A percentile compares a stretch with the other conserved stretches of the same genome.
Conservation (phyloP, 306 rosid genomes). For the Begonia fuchsioides region DNA sequence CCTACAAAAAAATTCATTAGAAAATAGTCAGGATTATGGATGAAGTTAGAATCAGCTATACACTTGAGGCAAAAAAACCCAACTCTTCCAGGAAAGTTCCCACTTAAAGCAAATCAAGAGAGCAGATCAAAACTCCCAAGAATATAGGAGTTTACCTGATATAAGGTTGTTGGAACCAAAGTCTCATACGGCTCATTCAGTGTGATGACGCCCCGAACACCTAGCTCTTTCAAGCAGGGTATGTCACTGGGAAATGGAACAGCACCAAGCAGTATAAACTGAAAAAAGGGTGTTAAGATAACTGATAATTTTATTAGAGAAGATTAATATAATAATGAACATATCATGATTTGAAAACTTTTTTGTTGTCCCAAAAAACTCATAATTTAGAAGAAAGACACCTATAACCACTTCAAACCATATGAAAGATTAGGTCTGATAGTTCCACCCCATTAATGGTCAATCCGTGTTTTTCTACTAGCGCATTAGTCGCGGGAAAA, state of each 20-base stretch:
- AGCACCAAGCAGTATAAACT: conserved; percentile 91
- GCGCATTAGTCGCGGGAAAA: no score
- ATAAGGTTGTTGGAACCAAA: conserved; percentile 76
- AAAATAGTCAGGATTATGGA: no score
- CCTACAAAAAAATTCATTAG: conserved; percentile 25
- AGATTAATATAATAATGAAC: background rate
- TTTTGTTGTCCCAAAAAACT: no score
- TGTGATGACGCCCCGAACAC: conserved; percentile 84
- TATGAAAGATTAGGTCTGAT: no score
- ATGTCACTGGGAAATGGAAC: conserved; percentile 93
- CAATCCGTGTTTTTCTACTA: no score
- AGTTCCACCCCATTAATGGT: no score
- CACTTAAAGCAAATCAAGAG: no score
- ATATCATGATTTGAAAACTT: background rate
- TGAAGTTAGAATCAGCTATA: no score
- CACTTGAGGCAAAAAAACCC: background rate
- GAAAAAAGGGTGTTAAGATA: conserved; percentile 18
- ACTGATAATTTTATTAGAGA: background rate
- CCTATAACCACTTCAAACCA: no score
- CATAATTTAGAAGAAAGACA: no score
- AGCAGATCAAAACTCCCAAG: no score
- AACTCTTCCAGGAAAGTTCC: no score
- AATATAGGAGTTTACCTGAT: conserved; percentile 42
- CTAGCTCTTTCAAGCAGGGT: conserved; percentile 68
- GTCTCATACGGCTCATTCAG: conserved; percentile 90